These are phyloP conservation scores for Teratosphaeria pseudoeucalypti DNA, from an alignment of 2,329 filamentous ascomycete species.

Conservation along the genomic window DNA sequence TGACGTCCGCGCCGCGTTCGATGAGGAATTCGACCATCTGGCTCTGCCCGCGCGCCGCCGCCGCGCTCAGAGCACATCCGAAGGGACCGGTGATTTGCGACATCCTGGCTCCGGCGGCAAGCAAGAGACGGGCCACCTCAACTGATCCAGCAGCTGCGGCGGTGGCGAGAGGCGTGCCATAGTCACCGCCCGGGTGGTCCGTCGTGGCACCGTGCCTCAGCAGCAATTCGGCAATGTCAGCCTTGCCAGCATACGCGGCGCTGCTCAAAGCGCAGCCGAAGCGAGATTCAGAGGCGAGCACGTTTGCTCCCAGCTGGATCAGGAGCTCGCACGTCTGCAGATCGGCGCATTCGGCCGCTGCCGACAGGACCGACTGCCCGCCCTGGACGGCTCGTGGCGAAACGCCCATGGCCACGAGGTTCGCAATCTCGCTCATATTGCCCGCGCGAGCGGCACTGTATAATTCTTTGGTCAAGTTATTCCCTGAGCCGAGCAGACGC, in stretches of 20 bases:
- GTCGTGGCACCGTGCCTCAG: slow-evolving; percentile 17
- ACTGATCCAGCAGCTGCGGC: slow-evolving; percentile 9
- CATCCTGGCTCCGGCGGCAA: slow-evolving; percentile 17
- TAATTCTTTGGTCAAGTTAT: background rate
- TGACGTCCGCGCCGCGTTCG: slow-evolving; percentile 15
- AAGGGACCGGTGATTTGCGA: slow-evolving; percentile 10
- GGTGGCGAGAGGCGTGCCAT: slow-evolving; percentile 12
- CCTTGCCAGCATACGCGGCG: slow-evolving; percentile 9
- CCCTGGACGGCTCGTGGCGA: slow-evolving; percentile 1
- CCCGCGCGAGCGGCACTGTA: slow-evolving; percentile 2
- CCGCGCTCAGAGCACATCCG: slow-evolving; percentile 15
- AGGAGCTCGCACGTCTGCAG: slow-evolving; percentile 5
- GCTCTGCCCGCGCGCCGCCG: slow-evolving; percentile 14
- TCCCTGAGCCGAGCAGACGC: slow-evolving; percentile 1
- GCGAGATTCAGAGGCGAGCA: slow-evolving; percentile 11
- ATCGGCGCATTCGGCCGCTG: slow-evolving; percentile 1
- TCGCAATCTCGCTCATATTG: background rate
- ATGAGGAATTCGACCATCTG: slow-evolving; percentile 17
- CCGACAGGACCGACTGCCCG: slow-evolving; percentile 2
- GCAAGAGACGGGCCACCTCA: slow-evolving; percentile 15
- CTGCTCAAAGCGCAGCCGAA: slow-evolving; percentile 3
- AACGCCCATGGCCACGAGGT: slow-evolving; percentile 1
- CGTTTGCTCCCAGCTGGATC: slow-evolving; percentile 14
- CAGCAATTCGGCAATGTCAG: slow-evolving; percentile 15
- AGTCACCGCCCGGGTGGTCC: slow-evolving; percentile 10